Evolutionary conservation across 75 land plant genomes (phyloP).

Genomic region (Pseudotsuga menziesii): DNA sequence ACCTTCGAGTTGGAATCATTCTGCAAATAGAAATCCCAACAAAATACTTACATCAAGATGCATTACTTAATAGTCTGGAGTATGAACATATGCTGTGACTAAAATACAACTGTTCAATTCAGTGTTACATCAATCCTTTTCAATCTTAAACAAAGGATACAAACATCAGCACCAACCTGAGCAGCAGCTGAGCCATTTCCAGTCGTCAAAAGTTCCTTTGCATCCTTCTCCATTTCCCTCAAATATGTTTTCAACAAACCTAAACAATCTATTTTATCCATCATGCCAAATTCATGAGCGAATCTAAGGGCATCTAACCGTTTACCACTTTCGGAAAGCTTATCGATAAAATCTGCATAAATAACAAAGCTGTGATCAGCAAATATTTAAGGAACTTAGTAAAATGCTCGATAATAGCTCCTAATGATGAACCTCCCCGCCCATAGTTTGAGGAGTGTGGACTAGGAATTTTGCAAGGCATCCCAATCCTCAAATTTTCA

Average conservation of each 20-base stretch:
- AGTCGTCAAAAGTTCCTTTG: constrained; percentile 16
- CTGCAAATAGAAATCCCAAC: background rate
- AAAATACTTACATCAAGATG: background rate
- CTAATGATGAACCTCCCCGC: background rate
- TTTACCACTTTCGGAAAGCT: constrained; percentile 8
- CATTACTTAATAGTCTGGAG: background rate
- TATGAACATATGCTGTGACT: no score
- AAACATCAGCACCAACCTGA: constrained; percentile 1
- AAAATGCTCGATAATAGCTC: background rate
- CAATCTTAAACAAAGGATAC: background rate
- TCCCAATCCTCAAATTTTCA: no score
- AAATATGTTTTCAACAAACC: constrained; percentile 8
- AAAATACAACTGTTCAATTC: background rate
- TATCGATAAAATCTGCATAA: constrained; percentile 13
- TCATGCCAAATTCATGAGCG: constrained; percentile 13
- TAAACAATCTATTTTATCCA: background rate
- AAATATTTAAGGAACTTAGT: background rate
- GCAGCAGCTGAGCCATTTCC: background rate
- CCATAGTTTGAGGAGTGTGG: no score
- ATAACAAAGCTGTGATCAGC: background rate
- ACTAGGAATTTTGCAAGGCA: no score
- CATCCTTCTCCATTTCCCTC: constrained; percentile 7
- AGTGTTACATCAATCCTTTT: background rate
- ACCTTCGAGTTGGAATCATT: background rate
- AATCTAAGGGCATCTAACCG: constrained; percentile 8